Percentiles rank a stretch among this genome's conserved stretches.
These are phyloP conservation scores for Diplodia intermedia DNA, from an alignment of 2,329 filamentous ascomycete genomes.

Conservation along the genomic window DNA sequence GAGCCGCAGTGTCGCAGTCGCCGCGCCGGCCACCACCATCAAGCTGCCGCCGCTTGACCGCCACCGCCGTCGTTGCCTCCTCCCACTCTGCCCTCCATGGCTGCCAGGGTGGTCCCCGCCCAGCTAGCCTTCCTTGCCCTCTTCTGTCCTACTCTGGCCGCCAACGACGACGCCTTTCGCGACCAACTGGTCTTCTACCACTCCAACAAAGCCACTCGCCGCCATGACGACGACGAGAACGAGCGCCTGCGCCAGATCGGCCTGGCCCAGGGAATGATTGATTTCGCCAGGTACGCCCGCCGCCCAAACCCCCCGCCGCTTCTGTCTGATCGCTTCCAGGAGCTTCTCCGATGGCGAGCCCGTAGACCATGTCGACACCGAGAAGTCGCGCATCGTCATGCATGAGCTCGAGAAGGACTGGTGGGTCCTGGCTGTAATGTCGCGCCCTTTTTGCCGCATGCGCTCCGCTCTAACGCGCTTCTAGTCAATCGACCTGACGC, in stretches of 20 bases:
- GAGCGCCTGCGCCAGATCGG: constrained; percentile 91
- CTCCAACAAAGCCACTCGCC: constrained; percentile 56
- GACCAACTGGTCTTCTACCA: constrained; percentile 95
- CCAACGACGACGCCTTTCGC: constrained; percentile 72
- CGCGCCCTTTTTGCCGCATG: constrained; percentile 2
- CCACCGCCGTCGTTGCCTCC: background rate
- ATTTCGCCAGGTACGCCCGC: constrained; percentile 71
- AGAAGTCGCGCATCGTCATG: constrained; percentile 82
- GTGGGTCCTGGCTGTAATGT: constrained; percentile 90
- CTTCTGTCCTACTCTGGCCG: constrained; percentile 86
- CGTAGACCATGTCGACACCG: constrained; percentile 88
- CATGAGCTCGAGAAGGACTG: constrained; percentile 88
- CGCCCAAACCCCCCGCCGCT: constrained; percentile 29
- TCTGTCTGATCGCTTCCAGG: constrained; percentile 50
- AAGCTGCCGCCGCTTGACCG: constrained; percentile 1
- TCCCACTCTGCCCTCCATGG: constrained; percentile 22
- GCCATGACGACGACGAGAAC: constrained; percentile 67
- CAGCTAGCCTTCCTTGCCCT: constrained; percentile 91
- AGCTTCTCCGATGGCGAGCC: constrained; percentile 80
- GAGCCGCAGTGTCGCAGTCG: constrained; percentile 11
- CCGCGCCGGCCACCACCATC: background rate
- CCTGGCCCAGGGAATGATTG: constrained; percentile 94
- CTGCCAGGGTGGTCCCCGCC: constrained; percentile 68
- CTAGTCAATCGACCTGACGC: constrained; percentile 82
- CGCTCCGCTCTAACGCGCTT: constrained; percentile 24